These are phyloP conservation scores for Larix kaempferi DNA, from an alignment of 75 land plant species.

Conservation along the genomic window DNA sequence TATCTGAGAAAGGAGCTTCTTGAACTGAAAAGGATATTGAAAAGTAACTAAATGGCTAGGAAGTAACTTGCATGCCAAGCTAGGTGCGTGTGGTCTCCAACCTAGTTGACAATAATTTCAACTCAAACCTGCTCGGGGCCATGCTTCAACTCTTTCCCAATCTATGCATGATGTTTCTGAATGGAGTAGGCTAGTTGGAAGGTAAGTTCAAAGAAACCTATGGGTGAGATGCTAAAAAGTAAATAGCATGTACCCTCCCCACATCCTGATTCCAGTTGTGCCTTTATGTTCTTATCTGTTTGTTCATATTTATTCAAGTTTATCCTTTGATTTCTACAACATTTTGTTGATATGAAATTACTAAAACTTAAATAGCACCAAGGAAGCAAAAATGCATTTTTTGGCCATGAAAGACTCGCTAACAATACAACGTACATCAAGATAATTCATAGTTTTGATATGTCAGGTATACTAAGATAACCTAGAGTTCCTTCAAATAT, in stretches of 20 bases:
- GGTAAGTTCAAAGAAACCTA: neutral
- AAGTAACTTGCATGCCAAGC: neutral
- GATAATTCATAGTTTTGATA: too few species aligned
- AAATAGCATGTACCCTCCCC: neutral
- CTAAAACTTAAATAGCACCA: neutral
- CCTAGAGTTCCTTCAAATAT: too few species aligned
- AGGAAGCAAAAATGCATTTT: neutral
- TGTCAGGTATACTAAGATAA: too few species aligned
- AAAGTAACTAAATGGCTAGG: neutral
- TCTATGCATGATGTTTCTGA: neutral
- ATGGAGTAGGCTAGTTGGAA: slow-evolving; percentile 2
- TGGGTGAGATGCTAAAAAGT: neutral
- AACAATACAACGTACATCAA: neutral
- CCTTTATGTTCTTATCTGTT: neutral
- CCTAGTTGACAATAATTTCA: neutral
- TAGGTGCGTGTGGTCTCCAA: neutral
- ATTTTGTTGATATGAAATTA: neutral
- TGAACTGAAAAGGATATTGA: too few species aligned
- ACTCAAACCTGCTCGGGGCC: neutral
- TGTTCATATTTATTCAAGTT: neutral
- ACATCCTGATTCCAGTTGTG: neutral
- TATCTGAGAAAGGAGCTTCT: neutral
- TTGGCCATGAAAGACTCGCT: neutral
- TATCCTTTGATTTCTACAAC: neutral
- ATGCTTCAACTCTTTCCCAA: neutral